Base-by-base conservation (phyloP, 768 basidiomycete species). In the Tephrocybe sp. region DNA sequence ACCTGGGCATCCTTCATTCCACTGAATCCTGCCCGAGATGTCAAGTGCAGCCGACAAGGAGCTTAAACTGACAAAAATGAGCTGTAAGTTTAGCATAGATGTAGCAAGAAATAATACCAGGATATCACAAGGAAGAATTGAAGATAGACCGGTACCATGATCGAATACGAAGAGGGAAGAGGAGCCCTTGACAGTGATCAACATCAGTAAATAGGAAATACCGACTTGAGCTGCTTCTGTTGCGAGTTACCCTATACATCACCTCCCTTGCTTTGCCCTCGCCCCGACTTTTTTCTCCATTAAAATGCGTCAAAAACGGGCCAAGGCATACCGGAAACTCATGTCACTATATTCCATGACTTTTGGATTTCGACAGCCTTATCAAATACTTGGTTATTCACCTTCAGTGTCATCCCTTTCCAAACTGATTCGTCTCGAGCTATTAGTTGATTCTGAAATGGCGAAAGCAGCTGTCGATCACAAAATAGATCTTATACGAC, bases 321-420 rank as follows among this genome's bases (percentile, higher is more conserved):
- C 94, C 22, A 99, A 99, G 69, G 81, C 86, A 0, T 97, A 97
- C 69, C 82, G 87, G 57, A 93, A 93, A 64, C 87, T 95, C 45
- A 98, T 99, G 94, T 78, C 83, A 13, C 71, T 94, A 42, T 97
- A 97, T 64, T 80, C 77, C 53, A 79, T 87, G 65, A 77, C 85
- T 2, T 97, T 97, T 66, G 88, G 88, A 5, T 98, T 97, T 67
- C 74, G 93, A 38, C 84, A 93, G 60, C 95, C 97, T 0, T 98
- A 93, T 65, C 97, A 98, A 73, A 78, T 95, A 6, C 78, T 98
- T 21, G 80, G 94, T 93, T 58, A 55, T 75, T 68, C 10, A n/a
- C 13, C 37, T 41, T 23, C 25, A 43, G 44, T 42, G 18, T 19
- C 12, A 18, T 49, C 60, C 34, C 52, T 40, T 30, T 52, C 44